Percentiles rank a stretch among this genome's conserved stretches.
phyloP scores from a whole-genome alignment of 805 yeast genomes.

The Candida hungchunana region DNA sequence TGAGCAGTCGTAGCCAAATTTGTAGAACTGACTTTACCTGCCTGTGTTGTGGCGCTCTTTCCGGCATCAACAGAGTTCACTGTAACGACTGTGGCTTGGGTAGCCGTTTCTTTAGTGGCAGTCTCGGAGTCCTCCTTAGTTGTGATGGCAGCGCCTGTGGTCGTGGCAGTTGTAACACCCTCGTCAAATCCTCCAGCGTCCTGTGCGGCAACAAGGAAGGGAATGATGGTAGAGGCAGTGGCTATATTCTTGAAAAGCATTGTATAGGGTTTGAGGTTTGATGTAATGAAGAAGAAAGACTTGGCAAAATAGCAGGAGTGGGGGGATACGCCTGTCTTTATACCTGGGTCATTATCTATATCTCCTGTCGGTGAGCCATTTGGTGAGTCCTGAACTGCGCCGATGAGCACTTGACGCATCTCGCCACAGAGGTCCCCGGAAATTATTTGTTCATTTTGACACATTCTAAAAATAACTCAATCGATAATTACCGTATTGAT shows the following conservation, averaged over 20 bases:
- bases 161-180: slow-evolving; percentile 6
- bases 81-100: not conserved
- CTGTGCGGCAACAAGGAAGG: slow-evolving; percentile 11
- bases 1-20: slow-evolving; percentile 1
- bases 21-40: not conserved
- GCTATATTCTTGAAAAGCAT: slow-evolving; percentile 17
- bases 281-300: not conserved
- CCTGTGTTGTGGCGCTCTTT: no score
- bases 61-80: slow-evolving; percentile 5
- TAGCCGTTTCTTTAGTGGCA: not conserved
- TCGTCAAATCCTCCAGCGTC: slow-evolving; percentile 13
- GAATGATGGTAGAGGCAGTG: slow-evolving; percentile 8
- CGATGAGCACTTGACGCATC: no score
- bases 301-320: no score
- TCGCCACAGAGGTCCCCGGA: no score
- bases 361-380: no score
- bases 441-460: slow-evolving; percentile 1
- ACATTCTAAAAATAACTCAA: slow-evolving; percentile 3
- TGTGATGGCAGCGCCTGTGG: slow-evolving; percentile 5
- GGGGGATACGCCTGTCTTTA: no score
- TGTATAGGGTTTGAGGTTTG: slow-evolving; percentile 1
- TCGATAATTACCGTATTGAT: not conserved
- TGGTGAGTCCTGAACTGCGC: no score
- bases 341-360: no score
- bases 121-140: slow-evolving; percentile 1